phyloP scores from a whole-genome alignment of 2,329 filamentous ascomycete genomes.

The Diatrype stigma region DNA sequence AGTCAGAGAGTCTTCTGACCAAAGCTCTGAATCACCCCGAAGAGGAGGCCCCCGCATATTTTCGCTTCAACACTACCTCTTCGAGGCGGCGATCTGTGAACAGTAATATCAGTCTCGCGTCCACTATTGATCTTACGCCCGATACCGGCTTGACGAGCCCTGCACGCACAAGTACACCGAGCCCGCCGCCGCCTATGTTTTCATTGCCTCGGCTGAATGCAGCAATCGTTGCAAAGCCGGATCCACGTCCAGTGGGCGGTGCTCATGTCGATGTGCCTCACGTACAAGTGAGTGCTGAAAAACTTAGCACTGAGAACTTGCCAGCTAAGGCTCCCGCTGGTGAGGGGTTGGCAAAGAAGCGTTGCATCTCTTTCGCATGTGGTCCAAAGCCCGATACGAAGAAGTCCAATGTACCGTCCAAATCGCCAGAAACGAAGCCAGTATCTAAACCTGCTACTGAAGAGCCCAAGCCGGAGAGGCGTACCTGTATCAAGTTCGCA shows the following conservation, averaged over 20 bases:
- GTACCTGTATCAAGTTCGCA: constrained; percentile 70
- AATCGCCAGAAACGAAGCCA: constrained; percentile 26
- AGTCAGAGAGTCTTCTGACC: constrained; percentile 80
- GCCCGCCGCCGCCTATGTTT: constrained; percentile 70
- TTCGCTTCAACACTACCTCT: constrained; percentile 31
- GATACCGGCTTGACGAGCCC: constrained; percentile 89
- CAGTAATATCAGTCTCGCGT: constrained; percentile 76
- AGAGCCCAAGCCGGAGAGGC: constrained; percentile 41
- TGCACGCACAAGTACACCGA: constrained; percentile 81
- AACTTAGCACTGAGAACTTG: constrained; percentile 14
- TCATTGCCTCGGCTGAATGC: constrained; percentile 39
- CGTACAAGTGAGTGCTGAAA: constrained; percentile 8
- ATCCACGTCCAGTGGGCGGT: constrained; percentile 20
- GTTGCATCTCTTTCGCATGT: constrained; percentile 91
- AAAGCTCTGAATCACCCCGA: constrained; percentile 70
- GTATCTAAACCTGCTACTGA: constrained; percentile 30
- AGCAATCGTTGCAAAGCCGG: constrained; percentile 24
- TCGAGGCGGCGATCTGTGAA: constrained; percentile 61
- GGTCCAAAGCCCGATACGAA: constrained; percentile 55
- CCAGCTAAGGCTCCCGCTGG: constrained; percentile 51
- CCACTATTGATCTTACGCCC: constrained; percentile 89
- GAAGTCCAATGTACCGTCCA: constrained; percentile 36
- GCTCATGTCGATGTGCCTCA: constrained; percentile 18
- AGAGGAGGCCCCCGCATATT: constrained; percentile 41
- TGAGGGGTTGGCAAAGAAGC: constrained; percentile 68